Evolutionary conservation across 805 yeast genomes (phyloP).

Genomic region (Metschnikowia arizonensis): DNA sequence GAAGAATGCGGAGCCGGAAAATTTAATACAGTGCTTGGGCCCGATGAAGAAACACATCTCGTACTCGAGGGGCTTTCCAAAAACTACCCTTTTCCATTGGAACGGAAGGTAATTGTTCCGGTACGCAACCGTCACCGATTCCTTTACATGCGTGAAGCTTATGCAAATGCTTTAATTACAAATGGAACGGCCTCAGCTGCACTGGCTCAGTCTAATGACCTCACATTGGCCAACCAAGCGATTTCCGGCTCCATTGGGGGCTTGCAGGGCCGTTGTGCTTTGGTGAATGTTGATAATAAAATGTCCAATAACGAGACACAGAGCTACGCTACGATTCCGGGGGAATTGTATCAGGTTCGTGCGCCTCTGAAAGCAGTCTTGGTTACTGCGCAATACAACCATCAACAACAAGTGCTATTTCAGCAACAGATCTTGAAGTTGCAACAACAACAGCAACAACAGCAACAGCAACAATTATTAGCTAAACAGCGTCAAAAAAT

Average conservation of each 20-base stretch:
- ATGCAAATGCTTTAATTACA: constrained; percentile 77
- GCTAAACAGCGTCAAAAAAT: constrained; percentile 4
- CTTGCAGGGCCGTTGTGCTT: constrained; percentile 73
- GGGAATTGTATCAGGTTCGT: constrained; percentile 45
- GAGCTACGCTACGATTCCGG: constrained; percentile 56
- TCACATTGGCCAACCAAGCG: constrained; percentile 44
- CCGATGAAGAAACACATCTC: constrained; percentile 89
- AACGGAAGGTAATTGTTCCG: constrained; percentile 67
- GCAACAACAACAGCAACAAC: constrained; percentile 27
- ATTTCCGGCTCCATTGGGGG: constrained; percentile 60
- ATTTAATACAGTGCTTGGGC: constrained; percentile 52
- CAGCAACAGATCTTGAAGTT: constrained; percentile 41
- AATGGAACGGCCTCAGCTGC: constrained; percentile 46
- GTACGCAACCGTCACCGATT: constrained; percentile 66
- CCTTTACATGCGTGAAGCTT: constrained; percentile 88
- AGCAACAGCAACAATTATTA: constrained; percentile 23
- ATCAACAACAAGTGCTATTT: constrained; percentile 41
- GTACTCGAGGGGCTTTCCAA: constrained; percentile 85
- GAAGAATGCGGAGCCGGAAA: constrained; percentile 17
- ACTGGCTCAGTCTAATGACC: constrained; percentile 27
- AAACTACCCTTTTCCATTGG: constrained; percentile 80
- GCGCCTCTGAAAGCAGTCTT: constrained; percentile 44
- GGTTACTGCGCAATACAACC: constrained; percentile 40
- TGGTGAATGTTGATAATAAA: constrained; percentile 55
- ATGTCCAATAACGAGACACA: constrained; percentile 31